Evolutionary conservation across 495 filamentous ascomycete species (phyloP), one percentile per base, ranked within the genome.

Genomic region (Talaromyces trachyspermus): DNA sequence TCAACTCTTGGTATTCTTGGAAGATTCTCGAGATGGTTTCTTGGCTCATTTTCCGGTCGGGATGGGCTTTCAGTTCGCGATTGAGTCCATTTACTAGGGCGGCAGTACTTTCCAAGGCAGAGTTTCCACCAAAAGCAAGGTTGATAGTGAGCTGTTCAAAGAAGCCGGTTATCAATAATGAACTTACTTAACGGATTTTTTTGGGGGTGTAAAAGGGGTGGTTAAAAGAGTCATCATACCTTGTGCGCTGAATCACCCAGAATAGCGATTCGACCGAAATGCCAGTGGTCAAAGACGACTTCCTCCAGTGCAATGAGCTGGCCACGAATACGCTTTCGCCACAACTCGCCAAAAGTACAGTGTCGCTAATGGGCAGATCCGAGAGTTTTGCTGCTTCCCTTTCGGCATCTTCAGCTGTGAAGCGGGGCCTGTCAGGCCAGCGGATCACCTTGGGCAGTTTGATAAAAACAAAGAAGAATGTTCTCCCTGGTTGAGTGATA

Each of bases 301-400:
- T 53, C 50, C 17, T 53, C 46, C 6, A 49, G 15, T 12, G 48
- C 25, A 18, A 49, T 41, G 2, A 49, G 46, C 7, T 18, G 4
- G 11, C 46, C 32, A 8, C 33, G 46, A n/a, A 18, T 6, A 18
- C 46, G 46, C 14, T 42, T 49, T 33, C 26, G 36, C 86, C 86
- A 66, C 86, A 78, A 47, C 71, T 64, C 52, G 94, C 88, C 49
- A 77, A 77, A 37, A 80, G 73, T 72, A 91, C 85, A 61, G 94
- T 94, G 37, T 92, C 82, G 53, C 75, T 70, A 45, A 95, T 72
- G 0, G 88, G 75, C 50, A 94, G 73, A 20, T 80, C 79, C 55
- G 36, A 23, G 20, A 56, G 33, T 1, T 18, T 38, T 11, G n/a
- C 40, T 14, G 53, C 52, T 5, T 51, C 14, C 9, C 22, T 52